Conservation (phyloP, 2,329 filamentous ascomycete species). For the Fusarium sp. region DNA sequence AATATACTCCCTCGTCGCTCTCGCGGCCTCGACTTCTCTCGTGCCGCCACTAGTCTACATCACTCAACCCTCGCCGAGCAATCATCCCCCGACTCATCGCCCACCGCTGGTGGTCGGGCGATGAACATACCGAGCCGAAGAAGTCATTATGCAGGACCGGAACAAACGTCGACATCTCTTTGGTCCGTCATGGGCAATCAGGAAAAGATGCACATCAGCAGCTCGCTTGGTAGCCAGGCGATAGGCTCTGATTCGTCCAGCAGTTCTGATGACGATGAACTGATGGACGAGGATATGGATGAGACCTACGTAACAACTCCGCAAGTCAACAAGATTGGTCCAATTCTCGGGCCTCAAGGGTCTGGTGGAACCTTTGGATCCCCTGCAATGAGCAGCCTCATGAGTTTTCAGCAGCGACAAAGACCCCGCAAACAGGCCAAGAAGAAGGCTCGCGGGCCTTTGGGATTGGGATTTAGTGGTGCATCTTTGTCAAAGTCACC, state of each 20-base stretch:
- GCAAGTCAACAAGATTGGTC: constrained; percentile 75
- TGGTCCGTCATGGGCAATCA: constrained; percentile 80
- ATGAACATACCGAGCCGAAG: constrained; percentile 74
- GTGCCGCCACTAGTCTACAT: constrained; percentile 93
- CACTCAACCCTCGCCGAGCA: constrained; percentile 94
- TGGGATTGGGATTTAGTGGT: constrained; percentile 67
- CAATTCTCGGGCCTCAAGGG: constrained; percentile 63
- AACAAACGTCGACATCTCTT: constrained; percentile 78
- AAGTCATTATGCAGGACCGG: constrained; percentile 64
- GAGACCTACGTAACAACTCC: constrained; percentile 89
- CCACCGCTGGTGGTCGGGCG: constrained; percentile 79
- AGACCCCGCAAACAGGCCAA: constrained; percentile 78
- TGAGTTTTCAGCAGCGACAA: constrained; percentile 87
- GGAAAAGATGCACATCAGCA: constrained; percentile 81
- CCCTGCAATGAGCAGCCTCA: constrained; percentile 80
- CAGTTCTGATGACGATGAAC: constrained; percentile 78
- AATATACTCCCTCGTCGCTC: constrained; percentile 92
- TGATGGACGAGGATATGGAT: constrained; percentile 82
- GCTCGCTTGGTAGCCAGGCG: constrained; percentile 81
- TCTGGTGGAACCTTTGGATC: constrained; percentile 75
- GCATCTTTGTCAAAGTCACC: constrained; percentile 79
- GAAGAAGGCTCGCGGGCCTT: constrained; percentile 65
- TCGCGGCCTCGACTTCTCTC: constrained; percentile 91
- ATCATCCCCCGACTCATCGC: constrained; percentile 91
- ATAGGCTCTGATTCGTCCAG: constrained; percentile 85